Conservation (phyloP, 352 stramenopile species). For the Phytophthora sp. region DNA sequence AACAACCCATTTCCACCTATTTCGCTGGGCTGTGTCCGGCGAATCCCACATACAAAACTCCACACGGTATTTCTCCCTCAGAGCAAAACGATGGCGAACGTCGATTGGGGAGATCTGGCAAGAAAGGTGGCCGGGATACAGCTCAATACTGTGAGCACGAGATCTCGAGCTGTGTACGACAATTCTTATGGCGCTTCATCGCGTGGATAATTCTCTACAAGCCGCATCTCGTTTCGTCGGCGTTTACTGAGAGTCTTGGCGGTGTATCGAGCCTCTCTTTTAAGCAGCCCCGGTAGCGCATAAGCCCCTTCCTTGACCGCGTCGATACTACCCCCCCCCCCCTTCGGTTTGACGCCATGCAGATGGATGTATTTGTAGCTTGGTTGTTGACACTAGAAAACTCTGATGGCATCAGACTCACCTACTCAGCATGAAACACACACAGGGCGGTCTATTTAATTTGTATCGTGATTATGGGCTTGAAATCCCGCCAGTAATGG, state of each 20-base stretch:
- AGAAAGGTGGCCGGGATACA: constrained; percentile 8
- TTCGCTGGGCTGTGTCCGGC: background rate
- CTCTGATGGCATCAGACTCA: constrained; percentile 11
- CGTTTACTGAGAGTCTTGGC: constrained; percentile 2
- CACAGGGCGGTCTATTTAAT: constrained; percentile 24
- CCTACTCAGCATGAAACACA: constrained; percentile 23
- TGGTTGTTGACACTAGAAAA: constrained; percentile 34
- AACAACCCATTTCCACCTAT: background rate
- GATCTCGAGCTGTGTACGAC: constrained; percentile 12
- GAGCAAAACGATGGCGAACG: background rate
- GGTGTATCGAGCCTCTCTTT: constrained; percentile 1
- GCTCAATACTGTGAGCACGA: background rate
- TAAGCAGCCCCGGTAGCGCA: constrained; percentile 1
- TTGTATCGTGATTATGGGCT: constrained; percentile 15
- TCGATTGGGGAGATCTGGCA: constrained; percentile 7
- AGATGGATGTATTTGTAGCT: constrained; percentile 10
- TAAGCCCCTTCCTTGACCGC: constrained; percentile 13
- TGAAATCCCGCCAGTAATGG: constrained; percentile 3
- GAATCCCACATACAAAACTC: background rate
- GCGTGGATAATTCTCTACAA: constrained; percentile 13
- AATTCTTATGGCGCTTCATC: constrained; percentile 23
- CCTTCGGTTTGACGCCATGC: constrained; percentile 14
- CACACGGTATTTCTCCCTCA: background rate
- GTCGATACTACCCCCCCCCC: constrained; percentile 1
- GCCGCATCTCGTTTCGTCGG: background rate